Base-by-base conservation (phyloP, 208 protist genomes). In the Leptomonas pyrrhocoris region DNA sequence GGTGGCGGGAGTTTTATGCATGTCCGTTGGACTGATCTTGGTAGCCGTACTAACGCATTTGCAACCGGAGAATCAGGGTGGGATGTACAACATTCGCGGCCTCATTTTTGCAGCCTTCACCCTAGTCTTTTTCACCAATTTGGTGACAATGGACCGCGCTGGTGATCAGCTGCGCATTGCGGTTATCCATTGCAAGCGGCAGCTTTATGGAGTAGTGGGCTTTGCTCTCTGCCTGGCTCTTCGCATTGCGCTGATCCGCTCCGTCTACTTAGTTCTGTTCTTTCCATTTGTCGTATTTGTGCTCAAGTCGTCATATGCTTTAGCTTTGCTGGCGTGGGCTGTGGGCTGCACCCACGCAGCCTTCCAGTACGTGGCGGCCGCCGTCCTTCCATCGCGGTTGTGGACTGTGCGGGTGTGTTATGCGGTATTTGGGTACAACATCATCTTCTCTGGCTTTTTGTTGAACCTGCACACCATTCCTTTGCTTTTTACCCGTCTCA, bases 31-130 rank as follows among this genome's bases (percentile, higher is more conserved):
- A 15, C 28, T 89, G 62, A 59, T 79, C 11, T 72, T 68, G 13
- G 65, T 92, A 28, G 51, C 80, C 15, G 11, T 71, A 7, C 51
- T 88, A 1, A 43, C 88, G 30, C 68, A 83, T 36, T 62, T 49
- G 27, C 86, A 89, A 51, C 38, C 53, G 23, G 74, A 86, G 54
- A 74, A 70, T 51, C 79, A 84, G 57, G 77, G 77, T 28, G 86
- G 86, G 19, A 87, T 89, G 83, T 86, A 80, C 73, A 92, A 88
- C 81, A 83, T 82, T 34, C 80, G 82, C 30, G 87, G 84, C 36
- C 86, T 90, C 53, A 67, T 88, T 21, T 90, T 93, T 62, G 64
- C 79, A 19, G 55, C 85, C 4, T 85, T 88, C 68, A 54, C 84
- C 19, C 56, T 92, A 15, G 76, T 80, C 1, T 65, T 92, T 48